Conservation (phyloP, 2,329 filamentous ascomycete genomes). For the Paraphoma chrysanthemicola region DNA sequence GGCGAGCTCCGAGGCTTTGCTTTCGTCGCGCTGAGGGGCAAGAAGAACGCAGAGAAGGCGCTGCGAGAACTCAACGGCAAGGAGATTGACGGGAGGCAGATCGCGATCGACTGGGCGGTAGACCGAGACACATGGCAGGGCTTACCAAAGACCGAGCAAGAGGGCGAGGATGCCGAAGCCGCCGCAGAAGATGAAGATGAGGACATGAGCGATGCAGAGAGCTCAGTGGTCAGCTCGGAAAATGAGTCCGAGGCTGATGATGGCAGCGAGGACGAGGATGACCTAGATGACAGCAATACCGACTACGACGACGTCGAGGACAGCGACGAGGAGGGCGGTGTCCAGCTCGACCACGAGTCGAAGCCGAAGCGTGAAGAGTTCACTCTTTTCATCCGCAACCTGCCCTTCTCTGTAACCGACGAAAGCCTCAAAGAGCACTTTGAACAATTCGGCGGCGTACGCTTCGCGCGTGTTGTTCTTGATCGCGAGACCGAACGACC, state of each 20-base stretch:
- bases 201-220: slow-evolving; percentile 44
- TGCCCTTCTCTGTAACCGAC: slow-evolving; percentile 88
- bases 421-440: slow-evolving; percentile 86
- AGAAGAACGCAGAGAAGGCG: slow-evolving; percentile 90
- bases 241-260: slow-evolving; percentile 51
- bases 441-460: slow-evolving; percentile 81
- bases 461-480: slow-evolving; percentile 90
- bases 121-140: slow-evolving; percentile 87
- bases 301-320: slow-evolving; percentile 48
- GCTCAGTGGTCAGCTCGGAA: slow-evolving; percentile 46
- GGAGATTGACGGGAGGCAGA: slow-evolving; percentile 81
- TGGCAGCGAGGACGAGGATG: slow-evolving; percentile 42
- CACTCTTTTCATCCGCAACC: slow-evolving; percentile 91
- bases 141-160: slow-evolving; percentile 52
- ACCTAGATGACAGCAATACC: slow-evolving; percentile 49
- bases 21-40: slow-evolving; percentile 86
- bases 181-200: slow-evolving; percentile 47
- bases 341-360: slow-evolving; percentile 29
- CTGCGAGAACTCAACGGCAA: slow-evolving; percentile 87
- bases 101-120: slow-evolving; percentile 97
- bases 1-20: slow-evolving; percentile 82
- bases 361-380: slow-evolving; percentile 67
- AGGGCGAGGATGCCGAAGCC: slow-evolving; percentile 50
- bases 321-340: slow-evolving; percentile 51
- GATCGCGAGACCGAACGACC: slow-evolving; percentile 85